These are phyloP conservation scores for Mycena rosella DNA, from an alignment of 768 basidiomycete species.

Conservation along the genomic window DNA sequence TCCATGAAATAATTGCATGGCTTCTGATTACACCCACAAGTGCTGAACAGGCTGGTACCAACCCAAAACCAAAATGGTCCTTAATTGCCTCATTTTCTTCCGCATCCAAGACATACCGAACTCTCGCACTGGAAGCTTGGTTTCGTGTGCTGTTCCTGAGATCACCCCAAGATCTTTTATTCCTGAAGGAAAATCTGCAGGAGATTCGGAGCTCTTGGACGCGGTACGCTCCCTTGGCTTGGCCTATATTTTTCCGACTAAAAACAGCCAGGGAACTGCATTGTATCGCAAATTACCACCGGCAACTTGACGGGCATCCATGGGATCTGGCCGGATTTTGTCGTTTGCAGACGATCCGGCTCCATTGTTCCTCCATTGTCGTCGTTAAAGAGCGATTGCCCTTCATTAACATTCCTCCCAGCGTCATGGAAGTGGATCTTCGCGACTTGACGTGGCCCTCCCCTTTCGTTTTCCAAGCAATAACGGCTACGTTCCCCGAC, in stretches of 20 bases:
- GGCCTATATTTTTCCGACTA: not conserved
- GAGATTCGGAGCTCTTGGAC: constrained; percentile 42
- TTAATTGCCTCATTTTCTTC: constrained; percentile 45
- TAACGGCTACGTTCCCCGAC: constrained; percentile 40
- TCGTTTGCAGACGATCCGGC: constrained; percentile 31
- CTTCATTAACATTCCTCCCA: constrained; percentile 43
- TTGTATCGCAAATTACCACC: constrained; percentile 39
- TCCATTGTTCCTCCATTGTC: constrained; percentile 23
- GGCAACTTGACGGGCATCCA: not conserved
- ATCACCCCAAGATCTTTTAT: constrained; percentile 40
- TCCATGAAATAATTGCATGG: constrained; percentile 47
- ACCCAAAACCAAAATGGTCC: constrained; percentile 37
- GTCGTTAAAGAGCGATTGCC: constrained; percentile 28
- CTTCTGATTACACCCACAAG: constrained; percentile 34
- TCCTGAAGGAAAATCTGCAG: constrained; percentile 42
- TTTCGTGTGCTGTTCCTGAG: constrained; percentile 47
- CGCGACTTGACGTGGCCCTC: constrained; percentile 49
- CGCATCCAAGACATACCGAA: constrained; percentile 47
- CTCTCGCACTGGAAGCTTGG: constrained; percentile 47
- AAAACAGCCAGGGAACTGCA: constrained; percentile 46
- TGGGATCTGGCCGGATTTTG: constrained; percentile 48
- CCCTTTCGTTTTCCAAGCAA: constrained; percentile 43
- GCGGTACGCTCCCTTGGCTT: constrained; percentile 29
- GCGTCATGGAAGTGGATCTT: constrained; percentile 46
- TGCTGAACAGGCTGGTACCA: constrained; percentile 15